phyloP scores from a whole-genome alignment of 2,329 filamentous ascomycete species.

The Diaporthe longicolla region DNA sequence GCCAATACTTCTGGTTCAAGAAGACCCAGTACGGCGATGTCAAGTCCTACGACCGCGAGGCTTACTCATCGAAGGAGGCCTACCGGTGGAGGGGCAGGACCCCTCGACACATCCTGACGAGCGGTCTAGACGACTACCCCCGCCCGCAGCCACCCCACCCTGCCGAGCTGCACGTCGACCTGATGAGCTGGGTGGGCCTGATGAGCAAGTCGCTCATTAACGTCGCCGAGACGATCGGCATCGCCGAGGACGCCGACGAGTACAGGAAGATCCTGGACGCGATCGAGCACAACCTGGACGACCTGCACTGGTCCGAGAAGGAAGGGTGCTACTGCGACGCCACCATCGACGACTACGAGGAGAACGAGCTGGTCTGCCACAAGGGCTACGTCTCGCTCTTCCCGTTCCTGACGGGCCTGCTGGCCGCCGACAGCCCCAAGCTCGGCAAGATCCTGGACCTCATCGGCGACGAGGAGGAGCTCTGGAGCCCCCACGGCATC shows the following conservation, averaged over 20 bases:
- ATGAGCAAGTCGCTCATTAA: slow-evolving; percentile 90
- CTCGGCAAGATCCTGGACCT: slow-evolving; percentile 83
- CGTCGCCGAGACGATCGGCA: slow-evolving; percentile 81
- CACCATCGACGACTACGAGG: slow-evolving; percentile 95
- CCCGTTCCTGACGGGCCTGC: slow-evolving; percentile 88
- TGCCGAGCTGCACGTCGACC: slow-evolving; percentile 93
- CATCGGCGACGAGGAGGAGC: slow-evolving; percentile 82
- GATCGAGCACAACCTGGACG: slow-evolving; percentile 88
- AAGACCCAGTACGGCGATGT: slow-evolving; percentile 92
- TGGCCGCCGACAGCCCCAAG: slow-evolving; percentile 80
- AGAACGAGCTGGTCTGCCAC: slow-evolving; percentile 90
- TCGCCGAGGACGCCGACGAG: slow-evolving; percentile 81
- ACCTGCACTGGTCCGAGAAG: slow-evolving; percentile 91
- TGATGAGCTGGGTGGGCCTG: slow-evolving; percentile 97
- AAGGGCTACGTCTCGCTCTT: slow-evolving; percentile 96
- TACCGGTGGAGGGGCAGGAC: slow-evolving; percentile 97
- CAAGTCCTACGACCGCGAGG: slow-evolving; percentile 90
- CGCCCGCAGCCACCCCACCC: slow-evolving; percentile 94
- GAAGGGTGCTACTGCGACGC: slow-evolving; percentile 92
- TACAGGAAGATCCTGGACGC: slow-evolving; percentile 80
- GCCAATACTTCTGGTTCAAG: slow-evolving; percentile 95
- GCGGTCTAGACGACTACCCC: slow-evolving; percentile 96
- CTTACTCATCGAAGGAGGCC: slow-evolving; percentile 89
- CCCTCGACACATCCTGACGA: slow-evolving; percentile 88
- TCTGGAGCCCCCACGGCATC: slow-evolving; percentile 94